A percentile compares a stretch with the other conserved stretches of the same genome.
phyloP scores from a whole-genome alignment of 2,329 filamentous ascomycete species.

The Pezicula neosporulosa region DNA sequence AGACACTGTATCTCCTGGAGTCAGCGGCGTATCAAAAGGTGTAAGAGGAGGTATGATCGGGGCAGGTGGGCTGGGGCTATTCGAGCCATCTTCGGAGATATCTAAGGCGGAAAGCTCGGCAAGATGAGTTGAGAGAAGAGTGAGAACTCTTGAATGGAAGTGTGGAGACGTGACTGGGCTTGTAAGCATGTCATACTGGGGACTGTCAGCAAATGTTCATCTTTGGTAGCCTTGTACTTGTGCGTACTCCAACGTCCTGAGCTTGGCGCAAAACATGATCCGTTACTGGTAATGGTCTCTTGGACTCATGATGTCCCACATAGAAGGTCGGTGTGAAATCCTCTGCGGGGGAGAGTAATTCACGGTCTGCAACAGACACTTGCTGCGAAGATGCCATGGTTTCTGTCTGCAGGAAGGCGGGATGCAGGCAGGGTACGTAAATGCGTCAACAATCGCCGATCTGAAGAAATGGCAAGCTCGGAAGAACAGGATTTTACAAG shows the following conservation, averaged over 20 bases:
- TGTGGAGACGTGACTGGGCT: constrained; percentile 72
- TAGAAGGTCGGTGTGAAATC: constrained; percentile 52
- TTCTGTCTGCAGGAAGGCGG: too few relatives aligned
- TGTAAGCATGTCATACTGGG: constrained; percentile 75
- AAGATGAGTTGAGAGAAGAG: constrained; percentile 52
- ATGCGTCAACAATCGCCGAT: too few relatives aligned
- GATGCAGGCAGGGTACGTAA: too few relatives aligned
- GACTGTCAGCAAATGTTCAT: constrained; percentile 18
- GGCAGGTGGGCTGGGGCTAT: constrained; percentile 45
- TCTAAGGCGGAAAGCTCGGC: constrained; percentile 39
- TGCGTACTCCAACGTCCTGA: constrained; percentile 64
- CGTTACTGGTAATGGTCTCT: constrained; percentile 55
- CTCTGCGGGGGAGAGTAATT: constrained; percentile 7
- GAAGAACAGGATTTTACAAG: too few relatives aligned
- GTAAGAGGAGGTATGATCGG: constrained; percentile 67
- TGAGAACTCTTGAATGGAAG: constrained; percentile 67
- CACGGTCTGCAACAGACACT: too few relatives aligned
- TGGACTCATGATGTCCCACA: constrained; percentile 71
- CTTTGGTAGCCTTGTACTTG: constrained; percentile 25
- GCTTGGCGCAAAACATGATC: constrained; percentile 64
- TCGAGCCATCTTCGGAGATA: constrained; percentile 31
- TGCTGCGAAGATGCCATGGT: too few relatives aligned
- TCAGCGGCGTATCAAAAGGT: constrained; percentile 73
- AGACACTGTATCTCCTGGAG: constrained; percentile 63
- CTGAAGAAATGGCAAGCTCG: too few relatives aligned